Conservation (phyloP, 768 basidiomycete species). For the Erythrobasidium yunnanense region DNA sequence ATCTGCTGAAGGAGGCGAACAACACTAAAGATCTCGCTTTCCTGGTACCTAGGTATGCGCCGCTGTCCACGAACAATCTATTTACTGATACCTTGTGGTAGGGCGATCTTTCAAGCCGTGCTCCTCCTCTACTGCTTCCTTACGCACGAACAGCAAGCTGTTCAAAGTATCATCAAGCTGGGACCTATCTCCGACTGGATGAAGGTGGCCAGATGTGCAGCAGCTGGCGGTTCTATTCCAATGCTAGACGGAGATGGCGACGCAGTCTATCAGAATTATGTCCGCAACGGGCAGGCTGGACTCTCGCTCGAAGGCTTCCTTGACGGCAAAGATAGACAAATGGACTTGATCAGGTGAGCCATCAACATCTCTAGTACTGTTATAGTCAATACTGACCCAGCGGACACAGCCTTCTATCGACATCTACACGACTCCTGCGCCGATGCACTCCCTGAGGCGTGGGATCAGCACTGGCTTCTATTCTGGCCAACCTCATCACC, state of each 20-base stretch:
- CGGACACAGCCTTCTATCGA: background rate
- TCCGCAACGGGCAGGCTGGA: too few species aligned
- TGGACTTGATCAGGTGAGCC: slow-evolving; percentile 14
- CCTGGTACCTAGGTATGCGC: background rate
- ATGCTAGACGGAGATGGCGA: too few species aligned
- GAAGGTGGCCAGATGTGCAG: too few species aligned
- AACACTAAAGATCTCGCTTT: background rate
- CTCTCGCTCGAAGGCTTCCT: background rate
- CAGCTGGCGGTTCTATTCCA: too few species aligned
- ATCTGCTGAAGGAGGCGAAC: background rate
- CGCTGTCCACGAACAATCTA: background rate
- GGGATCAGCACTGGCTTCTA: background rate
- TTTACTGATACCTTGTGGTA: background rate
- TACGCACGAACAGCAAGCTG: too few species aligned
- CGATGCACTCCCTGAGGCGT: background rate
- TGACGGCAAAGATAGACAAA: slow-evolving; percentile 3
- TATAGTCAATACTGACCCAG: background rate
- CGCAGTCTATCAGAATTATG: too few species aligned
- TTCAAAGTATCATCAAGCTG: too few species aligned
- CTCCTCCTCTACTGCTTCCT: background rate
- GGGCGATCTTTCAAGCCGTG: background rate
- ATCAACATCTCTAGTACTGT: background rate
- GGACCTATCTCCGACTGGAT: too few species aligned
- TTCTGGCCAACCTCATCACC: background rate
- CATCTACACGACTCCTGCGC: background rate